These are phyloP conservation scores for Urtica urens DNA, from an alignment of 306 rosid species.

Conservation along the genomic window DNA sequence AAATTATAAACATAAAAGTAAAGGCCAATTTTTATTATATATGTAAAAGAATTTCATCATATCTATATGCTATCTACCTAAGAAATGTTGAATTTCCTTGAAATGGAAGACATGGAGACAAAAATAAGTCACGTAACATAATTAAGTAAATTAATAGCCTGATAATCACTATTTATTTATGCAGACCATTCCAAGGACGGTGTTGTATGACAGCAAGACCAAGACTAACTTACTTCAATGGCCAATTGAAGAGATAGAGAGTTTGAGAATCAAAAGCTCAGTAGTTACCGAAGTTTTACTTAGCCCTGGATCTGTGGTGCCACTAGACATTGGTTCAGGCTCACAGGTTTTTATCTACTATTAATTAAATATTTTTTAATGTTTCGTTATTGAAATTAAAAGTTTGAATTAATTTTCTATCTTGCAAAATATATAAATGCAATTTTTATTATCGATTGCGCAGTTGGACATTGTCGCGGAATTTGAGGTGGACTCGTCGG, in stretches of 20 bases:
- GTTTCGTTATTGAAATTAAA: no score
- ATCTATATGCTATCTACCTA: no score
- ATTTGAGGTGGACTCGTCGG: conserved; percentile 38
- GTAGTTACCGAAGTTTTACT: conserved; percentile 39
- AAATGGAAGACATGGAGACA: no score
- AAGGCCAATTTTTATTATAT: no score
- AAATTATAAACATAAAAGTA: no score
- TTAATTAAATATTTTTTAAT: neutral
- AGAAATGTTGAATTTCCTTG: no score
- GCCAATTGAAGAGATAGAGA: conserved; percentile 84
- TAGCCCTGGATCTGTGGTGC: conserved; percentile 51
- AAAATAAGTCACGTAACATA: no score
- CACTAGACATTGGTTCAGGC: conserved; percentile 45
- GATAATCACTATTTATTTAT: neutral
- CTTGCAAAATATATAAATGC: no score
- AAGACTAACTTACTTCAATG: conserved; percentile 53
- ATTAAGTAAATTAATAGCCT: neutral
- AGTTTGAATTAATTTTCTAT: no score
- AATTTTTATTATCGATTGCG: neutral
- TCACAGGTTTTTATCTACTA: conserved; percentile 43
- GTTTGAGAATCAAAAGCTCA: conserved; percentile 36
- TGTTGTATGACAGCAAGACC: conserved; percentile 54
- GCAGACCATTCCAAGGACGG: conserved; percentile 70
- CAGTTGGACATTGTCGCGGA: conserved; percentile 73
- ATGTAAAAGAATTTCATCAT: no score